Conservation (phyloP, 2,329 filamentous ascomycete species). For the Colletotrichum cuscutae region DNA sequence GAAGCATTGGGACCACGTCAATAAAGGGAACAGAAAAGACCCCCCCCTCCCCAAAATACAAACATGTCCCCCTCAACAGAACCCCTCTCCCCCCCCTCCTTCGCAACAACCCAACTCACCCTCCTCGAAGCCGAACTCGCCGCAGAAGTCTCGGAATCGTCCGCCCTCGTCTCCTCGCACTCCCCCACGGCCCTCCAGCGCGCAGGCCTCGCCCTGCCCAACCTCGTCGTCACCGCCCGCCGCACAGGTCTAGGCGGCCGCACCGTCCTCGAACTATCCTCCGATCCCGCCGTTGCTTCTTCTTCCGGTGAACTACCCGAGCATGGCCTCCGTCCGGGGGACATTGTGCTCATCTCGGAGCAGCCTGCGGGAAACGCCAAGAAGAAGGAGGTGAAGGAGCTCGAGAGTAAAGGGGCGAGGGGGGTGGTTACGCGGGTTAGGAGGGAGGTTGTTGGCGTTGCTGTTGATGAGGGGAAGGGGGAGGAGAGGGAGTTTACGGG, state of each 20-base stretch:
- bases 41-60: neutral
- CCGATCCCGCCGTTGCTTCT: conserved; percentile 75
- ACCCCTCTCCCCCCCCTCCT: conserved; percentile 72
- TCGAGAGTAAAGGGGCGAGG: conserved; percentile 74
- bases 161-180: conserved; percentile 72
- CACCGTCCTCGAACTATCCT: conserved; percentile 82
- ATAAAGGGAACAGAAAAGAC: neutral
- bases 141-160: conserved; percentile 77
- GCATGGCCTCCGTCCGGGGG: conserved; percentile 80
- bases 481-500: conserved; percentile 54
- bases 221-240: conserved; percentile 78
- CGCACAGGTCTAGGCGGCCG: conserved; percentile 93
- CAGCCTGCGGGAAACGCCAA: conserved; percentile 78
- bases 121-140: conserved; percentile 78
- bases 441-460: conserved; percentile 69
- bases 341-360: conserved; percentile 81
- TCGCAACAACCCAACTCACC: conserved; percentile 76
- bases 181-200: conserved; percentile 77
- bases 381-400: conserved; percentile 77
- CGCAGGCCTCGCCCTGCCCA: conserved; percentile 82
- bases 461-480: conserved; percentile 73
- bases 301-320: conserved; percentile 69
- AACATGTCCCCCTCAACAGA: conserved; percentile 46
- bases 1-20: neutral
- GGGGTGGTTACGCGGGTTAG: conserved; percentile 77